Evolutionary conservation across 2,329 filamentous ascomycete genomes (phyloP), one percentile per base, ranked within the genome.

Genomic region (Nemania sp.): DNA sequence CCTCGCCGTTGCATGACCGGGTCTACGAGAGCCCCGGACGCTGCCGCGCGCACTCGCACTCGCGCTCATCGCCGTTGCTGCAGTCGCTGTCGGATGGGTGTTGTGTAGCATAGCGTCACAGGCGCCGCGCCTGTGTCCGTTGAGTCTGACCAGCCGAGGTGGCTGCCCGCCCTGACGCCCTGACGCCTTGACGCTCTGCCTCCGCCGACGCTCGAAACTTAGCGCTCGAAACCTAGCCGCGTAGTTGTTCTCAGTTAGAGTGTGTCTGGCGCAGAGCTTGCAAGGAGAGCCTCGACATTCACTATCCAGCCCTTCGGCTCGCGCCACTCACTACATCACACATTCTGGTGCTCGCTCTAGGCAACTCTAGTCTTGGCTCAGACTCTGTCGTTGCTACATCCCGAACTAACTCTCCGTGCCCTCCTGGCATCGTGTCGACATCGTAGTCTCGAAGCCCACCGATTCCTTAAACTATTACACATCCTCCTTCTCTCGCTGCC

Each of bases 51-150:
- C n/a, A n/a, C n/a, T n/a, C n/a, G n/a, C n/a, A 49, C 42, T 22
- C 52, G 3, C 28, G 9, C 28, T 47, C 37, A 23, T 50, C 17
- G 40, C 39, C 14, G 53, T 43, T 39, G 42, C 67, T 37, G 34
- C n/a, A n/a, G n/a, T n/a, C n/a, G 8, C 37, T 68, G 67, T 73
- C 75, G 75, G 70, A 80, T 80, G 77, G 73, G 75, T 73, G 71
- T 70, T 68, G 68, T 68, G 68, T 68, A 71, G 67, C 70, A 66
- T 64, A 69, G 71, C 69, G 72, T 74, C 72, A 74, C 74, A 74
- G 78, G 79, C 79, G 75, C 49, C 57, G 52, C 72, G 70, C 69
- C 71, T 74, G 78, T 75, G 70, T 68, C 71, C 73, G 78, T 74
- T 75, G n/a, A n/a, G n/a, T n/a, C n/a, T n/a, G n/a, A n/a, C n/a